Evolutionary conservation across 768 basidiomycete genomes (phyloP).

Genomic region (Rhodotorula graminis): DNA sequence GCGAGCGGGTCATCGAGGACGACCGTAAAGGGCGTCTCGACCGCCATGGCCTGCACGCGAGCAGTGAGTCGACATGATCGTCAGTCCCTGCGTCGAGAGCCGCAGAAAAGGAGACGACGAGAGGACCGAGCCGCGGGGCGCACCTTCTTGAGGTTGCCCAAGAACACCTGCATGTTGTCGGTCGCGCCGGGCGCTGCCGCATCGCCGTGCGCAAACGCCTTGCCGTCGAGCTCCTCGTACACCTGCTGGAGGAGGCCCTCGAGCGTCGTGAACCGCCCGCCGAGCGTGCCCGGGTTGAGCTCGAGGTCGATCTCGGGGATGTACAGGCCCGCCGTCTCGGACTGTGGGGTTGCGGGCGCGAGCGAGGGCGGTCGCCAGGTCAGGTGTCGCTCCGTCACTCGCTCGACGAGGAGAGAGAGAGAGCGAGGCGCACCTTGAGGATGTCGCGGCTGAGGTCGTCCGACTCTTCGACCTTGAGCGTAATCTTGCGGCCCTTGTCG

Average conservation of each 20-base stretch:
- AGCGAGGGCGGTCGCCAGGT: too few relatives aligned
- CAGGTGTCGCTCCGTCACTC: too few relatives aligned
- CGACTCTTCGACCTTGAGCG: slow-evolving; percentile 78
- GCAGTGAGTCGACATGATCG: neutral
- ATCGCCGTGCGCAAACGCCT: slow-evolving; percentile 73
- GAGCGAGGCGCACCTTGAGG: slow-evolving; percentile 63
- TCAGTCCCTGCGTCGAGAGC: neutral
- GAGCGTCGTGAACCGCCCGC: slow-evolving; percentile 93
- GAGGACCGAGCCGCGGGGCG: slow-evolving; percentile 33
- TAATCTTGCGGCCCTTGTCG: slow-evolving; percentile 76
- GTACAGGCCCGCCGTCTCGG: slow-evolving; percentile 79
- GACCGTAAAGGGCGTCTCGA: slow-evolving; percentile 74
- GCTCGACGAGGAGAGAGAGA: neutral
- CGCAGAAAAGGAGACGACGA: too few relatives aligned
- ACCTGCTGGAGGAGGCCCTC: slow-evolving; percentile 92
- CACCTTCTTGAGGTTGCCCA: slow-evolving; percentile 69
- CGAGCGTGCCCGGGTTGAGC: slow-evolving; percentile 86
- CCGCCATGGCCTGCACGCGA: slow-evolving; percentile 66
- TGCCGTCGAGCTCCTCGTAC: slow-evolving; percentile 87
- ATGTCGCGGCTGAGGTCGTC: slow-evolving; percentile 92
- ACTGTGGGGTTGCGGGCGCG: slow-evolving; percentile 53
- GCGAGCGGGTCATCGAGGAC: slow-evolving; percentile 92
- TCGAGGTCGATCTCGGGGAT: slow-evolving; percentile 94
- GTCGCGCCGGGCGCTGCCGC: slow-evolving; percentile 25
- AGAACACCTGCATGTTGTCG: slow-evolving; percentile 66